phyloP scores from a whole-genome alignment of 441 rosid genomes.

The Populus trichocarpa region DNA sequence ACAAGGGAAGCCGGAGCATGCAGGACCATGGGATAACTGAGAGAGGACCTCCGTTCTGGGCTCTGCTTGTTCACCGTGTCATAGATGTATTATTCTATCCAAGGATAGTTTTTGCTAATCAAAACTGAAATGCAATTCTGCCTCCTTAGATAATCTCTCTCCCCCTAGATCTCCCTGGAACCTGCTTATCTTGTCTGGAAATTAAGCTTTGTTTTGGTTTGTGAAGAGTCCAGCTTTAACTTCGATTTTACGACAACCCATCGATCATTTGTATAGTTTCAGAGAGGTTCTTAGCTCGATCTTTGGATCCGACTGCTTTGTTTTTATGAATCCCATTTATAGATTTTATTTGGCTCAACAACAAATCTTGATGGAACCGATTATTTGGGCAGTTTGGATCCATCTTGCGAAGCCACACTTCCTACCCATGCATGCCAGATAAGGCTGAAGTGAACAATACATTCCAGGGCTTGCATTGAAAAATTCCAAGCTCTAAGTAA shows the following conservation, averaged over 20 bases:
- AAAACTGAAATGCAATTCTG: not conserved
- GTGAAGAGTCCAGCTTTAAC: slow-evolving; percentile 7
- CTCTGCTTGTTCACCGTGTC: not conserved
- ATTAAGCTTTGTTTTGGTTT: not conserved
- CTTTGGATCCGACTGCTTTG: not conserved
- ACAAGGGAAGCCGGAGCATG: not conserved
- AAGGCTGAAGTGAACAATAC: not conserved
- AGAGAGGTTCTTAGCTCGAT: not conserved
- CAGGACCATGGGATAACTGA: not conserved
- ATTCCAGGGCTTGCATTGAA: not conserved
- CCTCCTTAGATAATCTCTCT: not conserved
- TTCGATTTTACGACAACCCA: not conserved
- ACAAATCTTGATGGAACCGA: not conserved
- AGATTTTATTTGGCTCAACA: not conserved
- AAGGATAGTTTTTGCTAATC: not conserved
- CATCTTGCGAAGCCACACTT: not conserved
- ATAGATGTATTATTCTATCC: not conserved
- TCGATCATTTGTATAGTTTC: not conserved
- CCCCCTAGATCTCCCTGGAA: not conserved
- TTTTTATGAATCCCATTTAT: not conserved
- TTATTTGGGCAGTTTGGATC: not conserved
- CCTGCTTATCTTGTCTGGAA: not conserved
- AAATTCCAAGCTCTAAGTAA: not conserved
- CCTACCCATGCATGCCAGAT: not conserved
- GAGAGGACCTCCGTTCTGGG: not conserved